Base-by-base conservation (phyloP, 495 filamentous ascomycete species). In the Penicillium egyptiacum region DNA sequence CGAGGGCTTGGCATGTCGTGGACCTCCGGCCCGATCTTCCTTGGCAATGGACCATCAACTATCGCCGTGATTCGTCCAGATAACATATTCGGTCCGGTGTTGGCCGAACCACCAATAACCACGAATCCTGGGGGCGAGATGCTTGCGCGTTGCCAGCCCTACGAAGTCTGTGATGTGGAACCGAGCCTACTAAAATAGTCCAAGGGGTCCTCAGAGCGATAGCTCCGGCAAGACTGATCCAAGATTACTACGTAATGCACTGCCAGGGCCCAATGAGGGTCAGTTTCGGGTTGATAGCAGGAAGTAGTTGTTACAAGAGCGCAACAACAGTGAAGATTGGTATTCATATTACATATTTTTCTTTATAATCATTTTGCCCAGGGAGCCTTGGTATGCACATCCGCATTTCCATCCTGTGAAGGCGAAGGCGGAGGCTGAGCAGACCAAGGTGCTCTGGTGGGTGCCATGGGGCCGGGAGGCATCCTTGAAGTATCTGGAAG, bases 381-480 rank as follows among this genome's bases (percentile, higher is more conserved):
- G 17, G 76, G 76, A 11, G 76, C 78, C 54, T 70, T 77, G 0
- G 72, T 80, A 14, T 64, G 65, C 1, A 64, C 59, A 51, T 68
- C 64, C 19, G 16, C 31, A 40, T 20, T 39, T 4, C 55, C 69
- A 45, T 56, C 48, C 17, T 68, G 65, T 51, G 65, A 61, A 44
- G 62, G 55, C 47, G 65, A 57, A 28, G 61, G 57, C 47, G 56
- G 55, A 51, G 63, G 31, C 31, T 61, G 68, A 0, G 62, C 28
- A 28, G 47, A 61, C 79, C 79, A 81, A 0, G 78, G 77, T 42
- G 80, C 78, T 64, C 71, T 64, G 4, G 74, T 75, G n/a, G 79
- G 69, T 11, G 68, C 63, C 72, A 78, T 75, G 0, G 68, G 65
- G 1, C 70, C 73, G 5, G 72, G 69, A 3, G 71, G 68, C 53